Evolutionary conservation across 2,329 filamentous ascomycete species (phyloP), one percentile per base, ranked within the genome.

Genomic region (Claviceps sp.): DNA sequence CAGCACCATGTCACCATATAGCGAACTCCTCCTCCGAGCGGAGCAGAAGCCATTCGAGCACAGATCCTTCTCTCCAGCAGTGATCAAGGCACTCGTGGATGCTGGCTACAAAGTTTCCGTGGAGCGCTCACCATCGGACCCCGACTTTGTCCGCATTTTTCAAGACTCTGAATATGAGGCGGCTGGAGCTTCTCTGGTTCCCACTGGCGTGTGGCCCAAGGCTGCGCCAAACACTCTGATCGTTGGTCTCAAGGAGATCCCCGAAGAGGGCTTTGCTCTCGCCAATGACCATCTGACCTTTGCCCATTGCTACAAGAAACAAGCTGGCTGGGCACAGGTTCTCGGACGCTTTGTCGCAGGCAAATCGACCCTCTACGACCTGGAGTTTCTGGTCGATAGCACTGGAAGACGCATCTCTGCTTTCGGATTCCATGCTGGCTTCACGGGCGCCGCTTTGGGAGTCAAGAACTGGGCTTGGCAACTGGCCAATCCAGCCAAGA

Each of bases 361-460:
- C 53, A 58, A 58, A 4, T 60, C 57, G 5, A 45, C 58, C 7
- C 79, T 96, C 14, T 79, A 89, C 53, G 90, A 96, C 62, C 77
- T 96, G 39, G 90, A 95, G 65, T 96, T 95, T 66, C 74, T 96
- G 39, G 78, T 80, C 40, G 85, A 94, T 58, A 78, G 83, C 56
- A 75, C 71, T 34, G 86, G 86, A 39, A 75, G 85, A 46, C 73
- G 86, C 55, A 82, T 90, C 1, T 83, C 83, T 8, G 82, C 82
- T 1, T 88, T 88, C 60, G 78, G 83, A 14, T 86, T 82, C 67
- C 79, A 83, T 55, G 88, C 87, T 34, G 88, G 87, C 20, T 93
- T 86, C 63, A 82, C 85, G 4, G 82, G 83, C 37, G 78, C 84
- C 42, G 86, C 86, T 8, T 72, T 90, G 49, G 86, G 85, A 26